A percentile compares a stretch with the other conserved stretches of the same genome.
Conservation (phyloP, 1,284 basidiomycete species). For the Megacollybia platyphylla region DNA sequence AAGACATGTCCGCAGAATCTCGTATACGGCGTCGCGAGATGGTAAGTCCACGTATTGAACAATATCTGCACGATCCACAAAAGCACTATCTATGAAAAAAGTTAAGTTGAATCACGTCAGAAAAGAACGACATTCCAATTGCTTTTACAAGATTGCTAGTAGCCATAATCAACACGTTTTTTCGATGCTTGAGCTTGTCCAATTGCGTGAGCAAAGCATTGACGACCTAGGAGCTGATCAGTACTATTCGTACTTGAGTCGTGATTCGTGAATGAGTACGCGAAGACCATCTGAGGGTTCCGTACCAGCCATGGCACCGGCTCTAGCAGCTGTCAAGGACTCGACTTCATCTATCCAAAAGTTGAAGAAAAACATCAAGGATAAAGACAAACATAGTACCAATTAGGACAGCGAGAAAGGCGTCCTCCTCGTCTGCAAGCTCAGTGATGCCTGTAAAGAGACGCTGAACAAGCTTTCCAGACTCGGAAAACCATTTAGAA, state of each 20-base stretch:
- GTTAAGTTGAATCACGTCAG: not conserved
- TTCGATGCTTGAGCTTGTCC: conserved; percentile 86
- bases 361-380: conserved; percentile 4
- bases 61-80: conserved; percentile 94
- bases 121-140: conserved; percentile 52
- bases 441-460: conserved; percentile 85
- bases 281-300: conserved; percentile 94
- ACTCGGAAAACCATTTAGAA: conserved; percentile 97
- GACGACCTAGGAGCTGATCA: conserved; percentile 57
- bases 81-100: conserved; percentile 66
- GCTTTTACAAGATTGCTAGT: conserved; percentile 93
- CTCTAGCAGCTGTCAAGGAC: conserved; percentile 85
- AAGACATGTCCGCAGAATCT: conserved; percentile 81
- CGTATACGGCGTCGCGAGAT: conserved; percentile 83
- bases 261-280: conserved; percentile 27
- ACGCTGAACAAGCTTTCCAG: conserved; percentile 93
- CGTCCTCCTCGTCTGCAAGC: conserved; percentile 79
- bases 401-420: conserved; percentile 91
- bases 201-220: conserved; percentile 96
- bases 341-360: conserved; percentile 81
- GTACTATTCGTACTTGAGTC: not conserved
- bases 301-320: conserved; percentile 86
- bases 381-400: conserved; percentile 30
- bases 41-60: conserved; percentile 91
- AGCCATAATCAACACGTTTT: conserved; percentile 93